Conservation (phyloP, 2,329 filamentous ascomycete genomes). For the Chaetothyriales sp. region DNA sequence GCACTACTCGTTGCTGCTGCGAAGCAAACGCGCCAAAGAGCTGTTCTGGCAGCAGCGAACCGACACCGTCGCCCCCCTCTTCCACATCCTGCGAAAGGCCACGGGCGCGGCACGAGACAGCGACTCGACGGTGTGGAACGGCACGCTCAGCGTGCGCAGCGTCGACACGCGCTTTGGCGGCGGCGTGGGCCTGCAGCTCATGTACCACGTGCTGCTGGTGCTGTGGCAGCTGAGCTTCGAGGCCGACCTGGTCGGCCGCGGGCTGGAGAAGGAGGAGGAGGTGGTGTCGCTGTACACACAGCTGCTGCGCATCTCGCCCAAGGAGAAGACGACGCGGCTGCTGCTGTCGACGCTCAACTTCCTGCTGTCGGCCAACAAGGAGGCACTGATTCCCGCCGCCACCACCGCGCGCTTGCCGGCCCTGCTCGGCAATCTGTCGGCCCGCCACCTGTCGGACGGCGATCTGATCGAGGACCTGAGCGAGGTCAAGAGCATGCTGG, state of each 20-base stretch:
- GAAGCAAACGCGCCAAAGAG: slow-evolving; percentile 57
- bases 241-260: slow-evolving; percentile 53
- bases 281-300: slow-evolving; percentile 86
- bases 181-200: slow-evolving; percentile 77
- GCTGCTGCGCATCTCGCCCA: slow-evolving; percentile 79
- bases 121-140: slow-evolving; percentile 44
- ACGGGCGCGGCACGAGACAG: slow-evolving; percentile 60
- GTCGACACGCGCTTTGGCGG: slow-evolving; percentile 53
- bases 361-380: slow-evolving; percentile 62
- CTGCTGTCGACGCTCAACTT: slow-evolving; percentile 82
- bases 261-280: slow-evolving; percentile 84
- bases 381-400: slow-evolving; percentile 60
- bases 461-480: slow-evolving; percentile 38
- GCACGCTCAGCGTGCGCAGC: slow-evolving; percentile 43
- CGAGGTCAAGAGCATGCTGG: slow-evolving; percentile 51
- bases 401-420: slow-evolving; percentile 69
- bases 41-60: slow-evolving; percentile 85
- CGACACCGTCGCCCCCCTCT: slow-evolving; percentile 68
- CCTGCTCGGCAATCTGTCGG: slow-evolving; percentile 44
- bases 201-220: slow-evolving; percentile 87
- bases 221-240: slow-evolving; percentile 97
- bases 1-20: slow-evolving; percentile 72
- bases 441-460: slow-evolving; percentile 36
- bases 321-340: slow-evolving; percentile 92
- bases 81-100: slow-evolving; percentile 64